Percentiles rank a stretch among this genome's conserved stretches.
Conservation (phyloP, 306 rosid genomes). For the Prunus padus region DNA sequence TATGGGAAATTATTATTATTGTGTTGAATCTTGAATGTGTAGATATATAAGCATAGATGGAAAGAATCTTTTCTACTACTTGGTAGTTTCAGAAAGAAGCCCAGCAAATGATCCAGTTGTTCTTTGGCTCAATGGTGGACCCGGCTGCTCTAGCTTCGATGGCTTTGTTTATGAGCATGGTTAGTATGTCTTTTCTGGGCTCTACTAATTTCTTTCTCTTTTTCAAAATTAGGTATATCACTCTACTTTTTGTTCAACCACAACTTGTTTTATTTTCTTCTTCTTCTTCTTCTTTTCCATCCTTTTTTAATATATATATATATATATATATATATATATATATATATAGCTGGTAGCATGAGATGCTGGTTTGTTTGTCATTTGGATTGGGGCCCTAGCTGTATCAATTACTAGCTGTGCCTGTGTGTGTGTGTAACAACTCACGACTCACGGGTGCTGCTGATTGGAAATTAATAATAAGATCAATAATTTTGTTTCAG, state of each 20-base stretch:
- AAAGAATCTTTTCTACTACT: constrained; percentile 47
- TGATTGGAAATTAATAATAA: too few relatives aligned
- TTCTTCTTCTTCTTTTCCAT: background rate
- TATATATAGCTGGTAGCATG: too few relatives aligned
- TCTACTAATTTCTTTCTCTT: background rate
- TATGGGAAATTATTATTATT: background rate
- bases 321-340: too few relatives aligned
- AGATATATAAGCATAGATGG: constrained; percentile 41
- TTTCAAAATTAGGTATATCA: background rate
- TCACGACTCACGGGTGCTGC: too few relatives aligned
- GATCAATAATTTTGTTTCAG: too few relatives aligned
- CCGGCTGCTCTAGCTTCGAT: constrained; percentile 59
- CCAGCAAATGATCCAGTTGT: constrained; percentile 46
- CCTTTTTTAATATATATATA: background rate
- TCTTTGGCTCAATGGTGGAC: constrained; percentile 59
- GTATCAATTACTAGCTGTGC: too few relatives aligned
- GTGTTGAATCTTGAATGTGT: background rate
- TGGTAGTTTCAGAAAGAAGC: constrained; percentile 40
- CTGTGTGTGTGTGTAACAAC: too few relatives aligned
- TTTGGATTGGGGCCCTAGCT: too few relatives aligned
- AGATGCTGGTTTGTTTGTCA: too few relatives aligned
- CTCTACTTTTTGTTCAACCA: background rate
- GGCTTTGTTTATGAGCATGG: constrained; percentile 58
- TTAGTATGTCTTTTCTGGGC: background rate
- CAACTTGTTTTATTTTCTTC: background rate